Percentiles rank a stretch among this genome's conserved stretches.
These are phyloP conservation scores for Aureobasidium melanogenum DNA, from an alignment of 2,329 filamentous ascomycete species.

Conservation along the genomic window DNA sequence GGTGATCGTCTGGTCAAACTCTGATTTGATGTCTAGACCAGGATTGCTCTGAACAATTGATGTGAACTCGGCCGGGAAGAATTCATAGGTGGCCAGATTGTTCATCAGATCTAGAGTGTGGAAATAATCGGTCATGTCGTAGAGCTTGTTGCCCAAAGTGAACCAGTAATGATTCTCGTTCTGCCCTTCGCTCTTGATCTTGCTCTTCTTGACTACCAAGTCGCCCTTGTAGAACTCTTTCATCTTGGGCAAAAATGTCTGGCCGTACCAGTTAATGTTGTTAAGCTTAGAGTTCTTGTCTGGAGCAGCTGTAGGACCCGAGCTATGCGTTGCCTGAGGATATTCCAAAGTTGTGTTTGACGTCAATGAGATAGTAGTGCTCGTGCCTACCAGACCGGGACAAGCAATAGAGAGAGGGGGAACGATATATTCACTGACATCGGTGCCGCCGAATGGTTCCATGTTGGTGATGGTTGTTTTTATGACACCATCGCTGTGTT, in stretches of 20 bases:
- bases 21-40: conserved; percentile 65
- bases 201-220: conserved; percentile 58
- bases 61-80: conserved; percentile 61
- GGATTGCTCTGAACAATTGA: conserved; percentile 64
- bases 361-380: conserved; percentile 46
- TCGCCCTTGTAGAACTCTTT: conserved; percentile 81
- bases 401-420: conserved; percentile 70
- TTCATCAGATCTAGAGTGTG: conserved; percentile 56
- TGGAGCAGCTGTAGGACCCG: conserved; percentile 51
- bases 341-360: conserved; percentile 53
- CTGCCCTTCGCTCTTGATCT: conserved; percentile 57
- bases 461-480: conserved; percentile 56
- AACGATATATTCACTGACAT: conserved; percentile 78
- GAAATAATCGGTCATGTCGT: conserved; percentile 89
- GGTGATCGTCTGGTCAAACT: conserved; percentile 43
- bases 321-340: conserved; percentile 52
- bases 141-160: conserved; percentile 65
- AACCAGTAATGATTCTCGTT: conserved; percentile 68
- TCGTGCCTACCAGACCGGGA: conserved; percentile 56
- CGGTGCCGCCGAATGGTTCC: conserved; percentile 66
- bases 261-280: conserved; percentile 65
- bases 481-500: conserved; percentile 68
- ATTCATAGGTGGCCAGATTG: conserved; percentile 52
- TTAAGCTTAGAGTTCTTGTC: conserved; percentile 51
- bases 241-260: conserved; percentile 67